These are phyloP conservation scores for Akebia trifoliata DNA, from an alignment of 164 flowering plant genomes.

Conservation along the genomic window DNA sequence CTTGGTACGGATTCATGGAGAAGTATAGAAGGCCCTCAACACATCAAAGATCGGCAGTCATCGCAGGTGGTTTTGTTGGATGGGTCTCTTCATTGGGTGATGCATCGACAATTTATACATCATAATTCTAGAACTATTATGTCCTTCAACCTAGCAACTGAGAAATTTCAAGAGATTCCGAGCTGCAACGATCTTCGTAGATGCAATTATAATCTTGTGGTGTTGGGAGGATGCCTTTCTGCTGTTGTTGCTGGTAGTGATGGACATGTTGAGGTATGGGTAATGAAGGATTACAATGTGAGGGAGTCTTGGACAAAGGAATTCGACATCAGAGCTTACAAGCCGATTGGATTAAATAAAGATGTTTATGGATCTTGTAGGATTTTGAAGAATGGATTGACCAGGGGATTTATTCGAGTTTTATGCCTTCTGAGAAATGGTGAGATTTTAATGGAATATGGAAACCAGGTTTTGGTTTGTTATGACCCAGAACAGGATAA, in stretches of 20 bases:
- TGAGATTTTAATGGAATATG: constrained; percentile 35
- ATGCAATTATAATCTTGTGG: constrained; percentile 16
- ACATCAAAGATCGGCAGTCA: constrained; percentile 12
- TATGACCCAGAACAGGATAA: background rate
- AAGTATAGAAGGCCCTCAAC: constrained; percentile 26
- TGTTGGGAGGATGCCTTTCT: constrained; percentile 22
- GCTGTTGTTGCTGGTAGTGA: constrained; percentile 18
- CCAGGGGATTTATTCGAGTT: constrained; percentile 1
- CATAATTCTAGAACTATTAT: constrained; percentile 4
- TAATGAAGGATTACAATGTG: constrained; percentile 30
- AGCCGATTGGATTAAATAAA: constrained; percentile 23
- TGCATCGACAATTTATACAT: background rate
- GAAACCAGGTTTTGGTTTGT: constrained; percentile 5
- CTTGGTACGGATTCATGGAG: constrained; percentile 31
- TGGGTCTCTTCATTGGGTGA: constrained; percentile 37
- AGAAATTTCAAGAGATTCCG: constrained; percentile 26
- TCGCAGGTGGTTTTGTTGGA: constrained; percentile 23
- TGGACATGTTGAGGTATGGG: constrained; percentile 35
- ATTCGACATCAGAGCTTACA: constrained; percentile 18
- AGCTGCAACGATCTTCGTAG: constrained; percentile 13
- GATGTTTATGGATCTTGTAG: constrained; percentile 6
- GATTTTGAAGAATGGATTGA: constrained; percentile 5
- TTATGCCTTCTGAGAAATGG: constrained; percentile 29
- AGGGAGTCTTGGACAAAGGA: constrained; percentile 35
- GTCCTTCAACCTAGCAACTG: constrained; percentile 30